Conservation (phyloP, 2,329 filamentous ascomycete genomes). For the Escovopsis sp. region DNA sequence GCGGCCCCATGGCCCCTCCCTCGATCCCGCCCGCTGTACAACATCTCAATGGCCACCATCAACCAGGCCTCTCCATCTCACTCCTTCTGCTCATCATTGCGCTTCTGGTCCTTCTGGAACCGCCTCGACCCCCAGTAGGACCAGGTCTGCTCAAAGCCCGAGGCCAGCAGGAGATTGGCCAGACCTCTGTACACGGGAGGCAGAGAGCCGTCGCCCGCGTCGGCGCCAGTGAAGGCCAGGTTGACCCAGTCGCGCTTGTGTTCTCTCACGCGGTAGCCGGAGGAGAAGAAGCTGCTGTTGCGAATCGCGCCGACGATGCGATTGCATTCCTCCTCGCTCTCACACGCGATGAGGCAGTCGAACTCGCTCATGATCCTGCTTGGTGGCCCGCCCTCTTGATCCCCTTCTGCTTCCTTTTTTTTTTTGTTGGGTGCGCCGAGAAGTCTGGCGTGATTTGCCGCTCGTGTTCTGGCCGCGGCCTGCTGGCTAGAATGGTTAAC, state of each 20-base stretch:
- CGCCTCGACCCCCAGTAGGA: slow-evolving; percentile 1
- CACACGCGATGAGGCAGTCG: slow-evolving; percentile 1
- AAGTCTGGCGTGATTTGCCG: no score
- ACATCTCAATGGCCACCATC: background rate
- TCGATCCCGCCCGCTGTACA: background rate
- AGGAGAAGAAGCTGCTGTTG: background rate
- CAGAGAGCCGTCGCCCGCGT: background rate
- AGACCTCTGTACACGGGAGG: background rate
- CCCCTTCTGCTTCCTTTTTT: no score
- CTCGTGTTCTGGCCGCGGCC: no score
- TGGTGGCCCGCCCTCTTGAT: no score
- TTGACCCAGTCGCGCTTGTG: slow-evolving; percentile 1
- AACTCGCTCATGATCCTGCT: background rate
- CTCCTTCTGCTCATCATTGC: background rate
- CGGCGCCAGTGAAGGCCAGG: background rate
- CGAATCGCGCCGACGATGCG: background rate
- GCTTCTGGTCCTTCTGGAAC: background rate
- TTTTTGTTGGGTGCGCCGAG: no score
- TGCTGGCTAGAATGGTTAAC: no score
- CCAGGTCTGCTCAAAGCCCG: background rate
- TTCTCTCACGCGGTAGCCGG: background rate
- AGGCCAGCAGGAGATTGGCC: background rate
- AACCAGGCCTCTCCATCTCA: background rate
- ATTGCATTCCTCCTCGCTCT: background rate
- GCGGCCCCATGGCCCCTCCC: no score